Base-by-base conservation (phyloP, 495 filamentous ascomycete genomes). In the Wilcoxina mikolae region DNA sequence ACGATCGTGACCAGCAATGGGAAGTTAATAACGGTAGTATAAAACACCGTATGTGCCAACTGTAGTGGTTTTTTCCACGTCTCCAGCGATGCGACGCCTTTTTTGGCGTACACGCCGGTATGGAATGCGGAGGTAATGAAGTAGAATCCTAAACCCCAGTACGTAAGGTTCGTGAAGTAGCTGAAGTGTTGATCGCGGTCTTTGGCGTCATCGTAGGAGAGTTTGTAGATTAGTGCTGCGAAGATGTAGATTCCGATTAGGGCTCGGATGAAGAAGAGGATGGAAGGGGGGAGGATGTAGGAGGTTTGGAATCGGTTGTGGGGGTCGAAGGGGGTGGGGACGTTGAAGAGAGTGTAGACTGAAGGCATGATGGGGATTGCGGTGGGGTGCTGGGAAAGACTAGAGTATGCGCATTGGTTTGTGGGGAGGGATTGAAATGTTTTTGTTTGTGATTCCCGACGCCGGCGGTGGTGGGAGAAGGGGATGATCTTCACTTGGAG, bases 111-210 rank as follows among this genome's bases (percentile, higher is more conserved):
- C 45, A 69, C 71, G 47, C 78, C 70, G 0, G 82, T 85, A 70
- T 93, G 86, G 20, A 77, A 44, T 3, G 78, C 70, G 0, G 78
- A 69, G 53, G 80, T 5, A 35, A 5, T 35, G 31, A 35, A 35
- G 31, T 35, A 7, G 31, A 15, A 35, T 35, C 31, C 31, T 35
- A 35, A 35, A 35, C 31, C 31, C 83, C 84, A 90, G 72, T 83
- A 89, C 3, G 80, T 83, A 47, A 84, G 67, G 64, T 76, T 74
- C 39, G 86, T 93, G 72, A 93, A 93, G 75, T 76, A 93, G 58
- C 78, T 82, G 73, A 90, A 91, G 46, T 70, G 70, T 39, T 70
- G 65, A 25, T 69, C 69, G 39, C 75, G 67, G 3, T 28, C 49
- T 9, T 49, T 10, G 48, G 68, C 67, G 2, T 63, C 59, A 62